Conservation (phyloP, 805 yeast species). For the Teunomyces cretensis region DNA sequence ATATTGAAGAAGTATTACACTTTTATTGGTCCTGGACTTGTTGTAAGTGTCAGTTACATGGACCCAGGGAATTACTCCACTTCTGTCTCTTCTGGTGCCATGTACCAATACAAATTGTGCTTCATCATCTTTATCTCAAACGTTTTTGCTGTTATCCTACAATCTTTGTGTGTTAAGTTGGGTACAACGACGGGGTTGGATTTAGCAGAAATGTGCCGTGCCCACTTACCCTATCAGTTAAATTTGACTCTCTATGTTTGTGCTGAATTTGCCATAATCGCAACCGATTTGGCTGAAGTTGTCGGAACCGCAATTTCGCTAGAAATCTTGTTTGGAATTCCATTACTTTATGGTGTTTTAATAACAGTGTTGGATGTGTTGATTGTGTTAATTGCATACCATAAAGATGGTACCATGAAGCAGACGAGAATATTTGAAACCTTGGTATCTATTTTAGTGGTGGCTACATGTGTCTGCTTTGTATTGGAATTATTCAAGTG, state of each 20-base stretch:
- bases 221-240: slow-evolving; percentile 65
- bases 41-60: slow-evolving; percentile 88
- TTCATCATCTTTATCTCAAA: slow-evolving; percentile 77
- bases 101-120: slow-evolving; percentile 68
- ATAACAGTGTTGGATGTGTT: slow-evolving; percentile 82
- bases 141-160: slow-evolving; percentile 78
- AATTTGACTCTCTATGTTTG: slow-evolving; percentile 62
- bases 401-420: slow-evolving; percentile 69
- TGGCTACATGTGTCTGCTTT: slow-evolving; percentile 75
- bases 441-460: slow-evolving; percentile 69
- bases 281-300: slow-evolving; percentile 92
- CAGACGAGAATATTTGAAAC: slow-evolving; percentile 76
- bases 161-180: slow-evolving; percentile 76
- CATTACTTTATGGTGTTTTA: slow-evolving; percentile 71
- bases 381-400: slow-evolving; percentile 73
- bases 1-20: slow-evolving; percentile 53
- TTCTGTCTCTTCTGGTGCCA: slow-evolving; percentile 85
- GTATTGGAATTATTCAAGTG: slow-evolving; percentile 61
- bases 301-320: slow-evolving; percentile 90
- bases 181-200: slow-evolving; percentile 91
- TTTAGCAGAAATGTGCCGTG: slow-evolving; percentile 79
- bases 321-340: slow-evolving; percentile 72
- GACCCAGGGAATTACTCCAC: slow-evolving; percentile 95
- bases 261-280: slow-evolving; percentile 85
- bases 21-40: slow-evolving; percentile 84